Conservation (phyloP, 1,284 basidiomycete genomes). For the Mycosarcoma maydis region DNA sequence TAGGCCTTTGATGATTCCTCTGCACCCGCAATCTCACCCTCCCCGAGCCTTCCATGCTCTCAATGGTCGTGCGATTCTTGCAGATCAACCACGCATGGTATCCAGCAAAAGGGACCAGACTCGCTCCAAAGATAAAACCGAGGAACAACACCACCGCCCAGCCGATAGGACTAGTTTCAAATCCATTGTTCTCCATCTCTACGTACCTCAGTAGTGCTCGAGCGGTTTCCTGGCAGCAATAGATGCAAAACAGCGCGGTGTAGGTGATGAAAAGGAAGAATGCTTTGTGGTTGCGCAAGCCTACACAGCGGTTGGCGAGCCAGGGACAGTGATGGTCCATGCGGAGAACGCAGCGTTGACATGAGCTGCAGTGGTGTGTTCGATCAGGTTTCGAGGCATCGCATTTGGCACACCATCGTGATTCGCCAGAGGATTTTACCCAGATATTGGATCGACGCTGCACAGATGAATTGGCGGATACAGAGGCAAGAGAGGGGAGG, state of each 20-base stretch:
- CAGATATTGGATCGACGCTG: slow-evolving; percentile 42
- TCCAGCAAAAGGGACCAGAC: slow-evolving; percentile 57
- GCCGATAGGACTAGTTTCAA: slow-evolving; percentile 61
- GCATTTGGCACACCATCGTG: slow-evolving; percentile 61
- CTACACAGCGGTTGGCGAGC: slow-evolving; percentile 70
- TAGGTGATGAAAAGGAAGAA: slow-evolving; percentile 67
- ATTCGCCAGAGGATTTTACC: slow-evolving; percentile 55
- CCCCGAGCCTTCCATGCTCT: slow-evolving; percentile 66
- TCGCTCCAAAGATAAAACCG: slow-evolving; percentile 53
- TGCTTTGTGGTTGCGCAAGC: slow-evolving; percentile 66
- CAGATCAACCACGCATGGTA: slow-evolving; percentile 65
- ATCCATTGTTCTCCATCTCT: slow-evolving; percentile 50
- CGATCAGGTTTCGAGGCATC: slow-evolving; percentile 61
- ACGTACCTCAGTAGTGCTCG: slow-evolving; percentile 50
- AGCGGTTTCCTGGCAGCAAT: slow-evolving; percentile 44
- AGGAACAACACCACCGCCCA: slow-evolving; percentile 66
- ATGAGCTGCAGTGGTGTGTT: slow-evolving; percentile 62
- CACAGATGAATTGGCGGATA: slow-evolving; percentile 1
- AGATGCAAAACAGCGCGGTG: slow-evolving; percentile 59
- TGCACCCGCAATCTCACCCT: slow-evolving; percentile 36
- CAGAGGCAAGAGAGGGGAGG: slow-evolving; percentile 1
- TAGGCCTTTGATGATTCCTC: slow-evolving; percentile 12
- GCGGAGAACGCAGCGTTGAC: slow-evolving; percentile 53
- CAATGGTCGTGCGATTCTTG: slow-evolving; percentile 67
- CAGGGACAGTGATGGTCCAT: slow-evolving; percentile 71